Conservation (phyloP, 176 grass and related monocot species). For the Eleusine indica region DNA sequence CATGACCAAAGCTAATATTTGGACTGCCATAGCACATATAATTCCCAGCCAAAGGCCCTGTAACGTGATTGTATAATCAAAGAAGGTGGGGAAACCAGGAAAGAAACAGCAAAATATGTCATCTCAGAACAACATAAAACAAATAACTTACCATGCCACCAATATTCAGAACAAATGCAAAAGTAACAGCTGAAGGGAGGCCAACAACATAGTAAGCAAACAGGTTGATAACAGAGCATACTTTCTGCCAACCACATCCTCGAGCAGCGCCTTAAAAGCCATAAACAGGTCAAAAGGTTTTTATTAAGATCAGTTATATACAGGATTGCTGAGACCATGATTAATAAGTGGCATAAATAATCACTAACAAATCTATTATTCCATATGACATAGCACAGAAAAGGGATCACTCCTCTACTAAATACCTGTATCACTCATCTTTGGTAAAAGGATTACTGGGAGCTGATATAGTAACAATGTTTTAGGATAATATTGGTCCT, state of each 20-base stretch:
- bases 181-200: slow-evolving; percentile 72
- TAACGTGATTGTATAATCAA: neutral
- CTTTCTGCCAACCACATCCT: slow-evolving; percentile 91
- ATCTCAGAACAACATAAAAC: slow-evolving; percentile 20
- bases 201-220: slow-evolving; percentile 80
- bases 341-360: neutral
- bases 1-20: slow-evolving; percentile 61
- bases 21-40: slow-evolving; percentile 78
- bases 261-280: slow-evolving; percentile 66
- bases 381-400: neutral
- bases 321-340: neutral
- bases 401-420: neutral
- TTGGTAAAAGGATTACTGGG: neutral
- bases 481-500: slow-evolving; percentile 13
- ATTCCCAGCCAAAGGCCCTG: slow-evolving; percentile 94
- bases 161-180: slow-evolving; percentile 80
- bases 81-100: neutral
- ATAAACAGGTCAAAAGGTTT: slow-evolving; percentile 9
- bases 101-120: neutral
- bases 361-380: neutral
- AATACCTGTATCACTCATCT: neutral
- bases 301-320: neutral
- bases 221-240: slow-evolving; percentile 84
- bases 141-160: slow-evolving; percentile 60
- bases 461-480: neutral